Evolutionary conservation across 257 asterid genomes (phyloP), one percentile per base, ranked within the genome.

Genomic region (Verbascum thapsus): DNA sequence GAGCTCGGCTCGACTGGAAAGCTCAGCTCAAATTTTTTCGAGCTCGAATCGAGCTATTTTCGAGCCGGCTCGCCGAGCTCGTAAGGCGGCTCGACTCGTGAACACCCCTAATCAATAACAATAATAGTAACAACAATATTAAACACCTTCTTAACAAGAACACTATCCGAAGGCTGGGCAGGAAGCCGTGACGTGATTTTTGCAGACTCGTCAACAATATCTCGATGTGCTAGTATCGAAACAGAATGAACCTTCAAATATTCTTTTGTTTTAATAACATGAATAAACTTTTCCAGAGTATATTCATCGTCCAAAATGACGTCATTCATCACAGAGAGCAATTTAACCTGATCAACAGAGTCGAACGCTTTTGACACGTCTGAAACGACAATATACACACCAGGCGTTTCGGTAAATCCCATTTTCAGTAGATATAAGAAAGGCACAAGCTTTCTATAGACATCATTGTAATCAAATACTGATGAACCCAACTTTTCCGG

Each of bases 281-380:
- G 88, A 47, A 74, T 67, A 52, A 78, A 73, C 74, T 73, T 78
- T 53, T 80, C 75, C 7, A 92, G 53, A 64, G 66, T 6, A 75
- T 80, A 89, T 71, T 80, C 96, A 61, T 79, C 77, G 23, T 81
- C 81, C 16, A 68, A 41, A 55, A 85, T 51, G 56, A 83, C 77
- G 57, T 82, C 90, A 44, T 81, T 64, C 94, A 92, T 64, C 74
- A 89, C 89, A 20, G 72, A 80, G 22, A 87, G 83, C 92, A 92
- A 71, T 64, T 84, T 82, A 62, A 81, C 72, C 42, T 89, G 99
- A 54, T 85, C 65, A 45, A 92, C 56, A 60, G 99, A 81, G 71
- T 92, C 99, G 43, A 81, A 92, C 58, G 99, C 95, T 80, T 80
- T 83, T 37, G 90, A 76, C 50, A 92, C 96, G 75, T 92, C 99